Conservation (phyloP, 1,284 basidiomycete species). For the Rugosomyces carneus region DNA sequence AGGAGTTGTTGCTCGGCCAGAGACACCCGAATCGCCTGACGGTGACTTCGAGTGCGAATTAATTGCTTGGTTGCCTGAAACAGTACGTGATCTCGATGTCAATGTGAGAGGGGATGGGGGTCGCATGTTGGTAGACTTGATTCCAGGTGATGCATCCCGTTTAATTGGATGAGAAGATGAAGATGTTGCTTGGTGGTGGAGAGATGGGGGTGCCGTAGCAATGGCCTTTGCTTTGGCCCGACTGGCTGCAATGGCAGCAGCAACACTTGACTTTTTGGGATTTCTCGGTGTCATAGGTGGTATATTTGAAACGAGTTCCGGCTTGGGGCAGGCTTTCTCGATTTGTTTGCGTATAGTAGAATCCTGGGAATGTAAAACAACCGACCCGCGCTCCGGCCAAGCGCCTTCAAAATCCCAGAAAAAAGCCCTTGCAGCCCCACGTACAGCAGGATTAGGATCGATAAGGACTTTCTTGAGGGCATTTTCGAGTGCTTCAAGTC, state of each 20-base stretch:
- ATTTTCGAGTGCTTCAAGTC: conserved; percentile 67
- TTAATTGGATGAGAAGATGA: conserved; percentile 45
- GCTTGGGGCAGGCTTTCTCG: conserved; percentile 74
- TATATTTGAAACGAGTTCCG: conserved; percentile 33
- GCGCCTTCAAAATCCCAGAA: conserved; percentile 81
- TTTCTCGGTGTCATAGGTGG: conserved; percentile 44
- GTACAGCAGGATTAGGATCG: conserved; percentile 79
- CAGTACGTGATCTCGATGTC: conserved; percentile 28
- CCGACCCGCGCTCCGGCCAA: conserved; percentile 66
- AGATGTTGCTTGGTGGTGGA: conserved; percentile 75
- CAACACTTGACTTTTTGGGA: conserved; percentile 69
- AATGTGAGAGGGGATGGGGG: conserved; percentile 37
- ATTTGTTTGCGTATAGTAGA: conserved; percentile 71
- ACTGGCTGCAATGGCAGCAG: conserved; percentile 78
- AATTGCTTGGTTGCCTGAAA: conserved; percentile 30
- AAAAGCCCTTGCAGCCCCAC: conserved; percentile 64
- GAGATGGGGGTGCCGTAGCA: conserved; percentile 67
- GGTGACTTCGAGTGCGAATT: conserved; percentile 34
- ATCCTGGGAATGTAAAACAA: conserved; percentile 70
- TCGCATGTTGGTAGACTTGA: conserved; percentile 29
- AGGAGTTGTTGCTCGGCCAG: conserved; percentile 40
- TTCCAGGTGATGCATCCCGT: conserved; percentile 39
- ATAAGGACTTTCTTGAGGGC: conserved; percentile 64
- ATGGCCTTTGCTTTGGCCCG: conserved; percentile 80
- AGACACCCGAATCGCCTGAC: conserved; percentile 31